Conservation (phyloP, 768 basidiomycete genomes). For the Phanerochaete sordida region DNA sequence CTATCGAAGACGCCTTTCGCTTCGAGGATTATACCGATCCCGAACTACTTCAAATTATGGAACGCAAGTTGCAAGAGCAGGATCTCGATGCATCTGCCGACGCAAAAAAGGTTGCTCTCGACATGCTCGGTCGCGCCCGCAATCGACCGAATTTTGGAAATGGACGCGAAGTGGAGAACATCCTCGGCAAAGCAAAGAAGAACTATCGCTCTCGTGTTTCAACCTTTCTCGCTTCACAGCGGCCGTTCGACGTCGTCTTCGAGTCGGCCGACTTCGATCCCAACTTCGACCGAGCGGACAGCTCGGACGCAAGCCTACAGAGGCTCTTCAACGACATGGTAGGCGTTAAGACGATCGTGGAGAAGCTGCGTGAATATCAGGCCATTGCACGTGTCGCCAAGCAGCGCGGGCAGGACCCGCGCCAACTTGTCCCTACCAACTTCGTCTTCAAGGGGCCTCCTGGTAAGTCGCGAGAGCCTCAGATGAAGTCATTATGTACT, state of each 20-base stretch:
- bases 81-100: conserved; percentile 52
- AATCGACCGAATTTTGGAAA: conserved; percentile 32
- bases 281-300: conserved; percentile 45
- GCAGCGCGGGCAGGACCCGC: conserved; percentile 36
- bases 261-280: conserved; percentile 60
- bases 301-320: conserved; percentile 46
- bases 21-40: conserved; percentile 61
- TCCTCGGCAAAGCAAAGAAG: conserved; percentile 24
- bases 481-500: neutral
- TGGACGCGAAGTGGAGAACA: conserved; percentile 29
- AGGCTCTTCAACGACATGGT: conserved; percentile 62
- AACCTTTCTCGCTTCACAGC: conserved; percentile 9
- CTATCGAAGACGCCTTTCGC: conserved; percentile 64
- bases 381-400: conserved; percentile 42
- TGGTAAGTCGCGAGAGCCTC: conserved; percentile 37
- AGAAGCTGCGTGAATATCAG: conserved; percentile 48
- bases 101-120: conserved; percentile 56
- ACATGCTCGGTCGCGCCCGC: conserved; percentile 28
- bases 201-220: conserved; percentile 21
- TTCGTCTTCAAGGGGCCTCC: conserved; percentile 76
- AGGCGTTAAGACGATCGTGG: conserved; percentile 52
- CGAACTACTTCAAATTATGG: conserved; percentile 49
- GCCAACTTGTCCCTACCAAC: conserved; percentile 50
- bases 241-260: conserved; percentile 26
- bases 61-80: conserved; percentile 54